Conservation (phyloP, 1,284 basidiomycete genomes). For the Pseudozyma tsukubaensis region DNA sequence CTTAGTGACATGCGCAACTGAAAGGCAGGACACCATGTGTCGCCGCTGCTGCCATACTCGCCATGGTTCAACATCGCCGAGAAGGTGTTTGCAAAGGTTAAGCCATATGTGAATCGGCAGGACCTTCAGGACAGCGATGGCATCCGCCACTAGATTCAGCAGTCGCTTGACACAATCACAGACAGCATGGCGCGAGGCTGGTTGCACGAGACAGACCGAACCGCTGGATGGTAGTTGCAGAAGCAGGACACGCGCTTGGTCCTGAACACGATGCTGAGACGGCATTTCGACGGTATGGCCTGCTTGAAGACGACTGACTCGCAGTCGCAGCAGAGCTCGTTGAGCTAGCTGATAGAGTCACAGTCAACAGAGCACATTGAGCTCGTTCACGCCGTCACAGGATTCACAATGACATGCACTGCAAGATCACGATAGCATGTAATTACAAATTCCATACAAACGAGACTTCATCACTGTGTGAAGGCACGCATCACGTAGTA, state of each 20-base stretch:
- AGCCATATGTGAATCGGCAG: neutral
- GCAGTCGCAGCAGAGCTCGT: too few species aligned
- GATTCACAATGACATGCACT: too few species aligned
- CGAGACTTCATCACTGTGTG: too few species aligned
- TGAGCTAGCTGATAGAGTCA: too few species aligned
- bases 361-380: too few species aligned
- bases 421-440: too few species aligned
- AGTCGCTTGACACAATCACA: neutral
- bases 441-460: too few species aligned
- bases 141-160: neutral
- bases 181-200: neutral
- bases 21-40: neutral
- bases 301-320: neutral
- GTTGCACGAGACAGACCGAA: slow-evolving; percentile 3
- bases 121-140: neutral
- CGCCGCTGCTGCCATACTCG: neutral
- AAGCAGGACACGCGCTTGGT: neutral
- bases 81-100: neutral
- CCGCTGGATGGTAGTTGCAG: neutral
- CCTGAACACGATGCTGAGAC: neutral
- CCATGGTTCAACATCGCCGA: neutral
- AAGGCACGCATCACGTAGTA: too few species aligned
- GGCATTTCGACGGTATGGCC: neutral
- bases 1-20: too few species aligned
- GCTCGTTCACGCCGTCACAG: too few species aligned